phyloP scores from a whole-genome alignment of 345 rosid species.

The Linum tenue region DNA sequence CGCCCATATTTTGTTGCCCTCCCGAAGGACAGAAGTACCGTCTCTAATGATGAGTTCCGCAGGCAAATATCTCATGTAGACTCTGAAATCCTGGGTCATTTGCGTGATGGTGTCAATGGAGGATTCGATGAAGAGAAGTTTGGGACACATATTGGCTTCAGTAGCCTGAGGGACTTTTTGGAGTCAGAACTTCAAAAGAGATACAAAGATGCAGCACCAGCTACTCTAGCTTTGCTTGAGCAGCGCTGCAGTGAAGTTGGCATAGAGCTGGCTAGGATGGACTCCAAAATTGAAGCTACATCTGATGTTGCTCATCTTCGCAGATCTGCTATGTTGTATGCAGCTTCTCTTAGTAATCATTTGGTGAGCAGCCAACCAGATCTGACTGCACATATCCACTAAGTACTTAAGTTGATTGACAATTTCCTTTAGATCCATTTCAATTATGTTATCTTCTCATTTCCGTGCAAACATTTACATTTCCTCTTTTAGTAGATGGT shows the following conservation, averaged over 20 bases:
- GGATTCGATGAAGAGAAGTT: constrained; percentile 94
- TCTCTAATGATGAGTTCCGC: constrained; percentile 87
- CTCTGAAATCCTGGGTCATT: constrained; percentile 49
- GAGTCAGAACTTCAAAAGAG: constrained; percentile 92
- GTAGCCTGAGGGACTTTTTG: constrained; percentile 69
- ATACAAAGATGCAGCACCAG: constrained; percentile 88
- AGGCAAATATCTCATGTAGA: constrained; percentile 80
- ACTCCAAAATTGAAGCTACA: constrained; percentile 69
- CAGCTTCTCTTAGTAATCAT: constrained; percentile 79
- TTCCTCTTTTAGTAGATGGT: background rate
- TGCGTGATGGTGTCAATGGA: constrained; percentile 74
- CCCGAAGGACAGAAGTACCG: constrained; percentile 72
- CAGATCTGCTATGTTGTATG: constrained; percentile 71
- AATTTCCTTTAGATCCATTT: background rate
- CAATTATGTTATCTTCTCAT: background rate
- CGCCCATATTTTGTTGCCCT: constrained; percentile 79
- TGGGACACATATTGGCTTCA: constrained; percentile 58
- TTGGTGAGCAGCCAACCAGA: constrained; percentile 43
- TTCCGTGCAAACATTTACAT: background rate
- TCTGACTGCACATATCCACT: background rate
- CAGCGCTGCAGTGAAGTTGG: constrained; percentile 72
- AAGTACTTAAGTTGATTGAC: background rate
- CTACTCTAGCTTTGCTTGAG: constrained; percentile 93
- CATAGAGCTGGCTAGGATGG: constrained; percentile 54
- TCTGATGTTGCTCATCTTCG: constrained; percentile 87